Evolutionary conservation across 2,329 filamentous ascomycete genomes (phyloP).

Genomic region (Ophiostoma tasmaniense): DNA sequence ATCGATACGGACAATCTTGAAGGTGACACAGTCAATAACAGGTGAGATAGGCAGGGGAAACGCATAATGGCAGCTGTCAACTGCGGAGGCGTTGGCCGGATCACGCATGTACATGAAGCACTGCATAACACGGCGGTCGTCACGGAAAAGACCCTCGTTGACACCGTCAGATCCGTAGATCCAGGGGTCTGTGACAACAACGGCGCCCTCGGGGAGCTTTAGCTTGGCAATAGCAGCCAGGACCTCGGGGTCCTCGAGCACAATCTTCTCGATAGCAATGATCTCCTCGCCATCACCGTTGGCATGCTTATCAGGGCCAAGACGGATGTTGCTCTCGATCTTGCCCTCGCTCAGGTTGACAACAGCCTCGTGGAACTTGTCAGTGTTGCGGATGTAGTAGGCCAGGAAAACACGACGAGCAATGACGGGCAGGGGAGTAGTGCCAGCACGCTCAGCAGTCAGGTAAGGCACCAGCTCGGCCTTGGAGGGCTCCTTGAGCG

Average conservation of each 20-base stretch:
- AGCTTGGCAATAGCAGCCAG: conserved; percentile 54
- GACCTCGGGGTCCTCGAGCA: conserved; percentile 47
- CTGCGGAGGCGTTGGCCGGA: conserved; percentile 47
- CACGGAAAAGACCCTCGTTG: conserved; percentile 17
- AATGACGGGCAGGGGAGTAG: conserved; percentile 31
- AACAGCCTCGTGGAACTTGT: conserved; percentile 54
- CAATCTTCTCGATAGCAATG: conserved; percentile 46
- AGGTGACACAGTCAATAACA: conserved; percentile 44
- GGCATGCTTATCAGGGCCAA: conserved; percentile 50
- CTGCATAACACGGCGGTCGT: conserved; percentile 36
- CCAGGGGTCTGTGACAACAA: conserved; percentile 55
- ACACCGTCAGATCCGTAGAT: conserved; percentile 50
- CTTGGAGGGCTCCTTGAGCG: conserved; percentile 50
- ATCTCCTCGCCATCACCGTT: conserved; percentile 54
- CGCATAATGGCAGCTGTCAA: conserved; percentile 56
- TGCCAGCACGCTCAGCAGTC: conserved; percentile 32
- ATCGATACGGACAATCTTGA: conserved; percentile 35
- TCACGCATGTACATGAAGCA: conserved; percentile 61
- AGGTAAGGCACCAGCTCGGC: conserved; percentile 42
- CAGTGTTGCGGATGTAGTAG: conserved; percentile 52
- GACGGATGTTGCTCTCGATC: conserved; percentile 49
- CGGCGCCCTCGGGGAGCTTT: conserved; percentile 49
- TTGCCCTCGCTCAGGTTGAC: conserved; percentile 41
- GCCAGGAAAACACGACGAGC: conserved; percentile 45
- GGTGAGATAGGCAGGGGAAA: conserved; percentile 49